These are phyloP conservation scores for Pythium diclinum DNA, from an alignment of 352 stramenopile genomes.

Conservation along the genomic window DNA sequence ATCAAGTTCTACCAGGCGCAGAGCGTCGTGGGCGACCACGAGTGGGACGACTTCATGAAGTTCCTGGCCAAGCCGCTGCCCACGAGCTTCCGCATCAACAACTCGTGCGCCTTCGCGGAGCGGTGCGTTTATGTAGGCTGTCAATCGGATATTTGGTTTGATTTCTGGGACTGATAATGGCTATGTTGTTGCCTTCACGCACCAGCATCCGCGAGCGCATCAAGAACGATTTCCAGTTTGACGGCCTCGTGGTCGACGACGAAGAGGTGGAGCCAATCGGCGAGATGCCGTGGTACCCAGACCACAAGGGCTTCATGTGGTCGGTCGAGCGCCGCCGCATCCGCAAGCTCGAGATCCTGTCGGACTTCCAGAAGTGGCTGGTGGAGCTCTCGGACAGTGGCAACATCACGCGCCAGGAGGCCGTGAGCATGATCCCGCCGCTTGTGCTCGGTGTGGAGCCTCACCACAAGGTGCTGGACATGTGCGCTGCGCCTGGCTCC, in stretches of 20 bases:
- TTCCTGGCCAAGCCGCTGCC: constrained; percentile 86
- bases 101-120: constrained; percentile 80
- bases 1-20: constrained; percentile 88
- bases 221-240: constrained; percentile 82
- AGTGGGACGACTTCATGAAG: constrained; percentile 92
- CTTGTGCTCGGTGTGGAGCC: constrained; percentile 94
- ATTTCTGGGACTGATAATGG: background rate
- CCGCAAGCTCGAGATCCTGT: constrained; percentile 89
- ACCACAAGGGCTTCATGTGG: constrained; percentile 88
- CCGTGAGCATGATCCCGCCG: constrained; percentile 98
- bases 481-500: constrained; percentile 97
- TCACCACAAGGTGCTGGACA: constrained; percentile 95
- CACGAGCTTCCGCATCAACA: constrained; percentile 93
- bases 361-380: constrained; percentile 96
- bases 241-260: constrained; percentile 74
- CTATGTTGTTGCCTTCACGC: background rate
- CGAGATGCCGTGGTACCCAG: constrained; percentile 88
- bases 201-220: constrained; percentile 85
- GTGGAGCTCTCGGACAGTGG: constrained; percentile 92
- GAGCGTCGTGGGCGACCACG: constrained; percentile 66
- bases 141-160: background rate
- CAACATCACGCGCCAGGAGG: constrained; percentile 97
- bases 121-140: constrained; percentile 37
- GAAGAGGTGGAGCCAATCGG: constrained; percentile 82
- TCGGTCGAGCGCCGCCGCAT: constrained; percentile 87